Conservation (phyloP, 768 basidiomycete genomes). For the Symmetrospora coprosmae region DNA sequence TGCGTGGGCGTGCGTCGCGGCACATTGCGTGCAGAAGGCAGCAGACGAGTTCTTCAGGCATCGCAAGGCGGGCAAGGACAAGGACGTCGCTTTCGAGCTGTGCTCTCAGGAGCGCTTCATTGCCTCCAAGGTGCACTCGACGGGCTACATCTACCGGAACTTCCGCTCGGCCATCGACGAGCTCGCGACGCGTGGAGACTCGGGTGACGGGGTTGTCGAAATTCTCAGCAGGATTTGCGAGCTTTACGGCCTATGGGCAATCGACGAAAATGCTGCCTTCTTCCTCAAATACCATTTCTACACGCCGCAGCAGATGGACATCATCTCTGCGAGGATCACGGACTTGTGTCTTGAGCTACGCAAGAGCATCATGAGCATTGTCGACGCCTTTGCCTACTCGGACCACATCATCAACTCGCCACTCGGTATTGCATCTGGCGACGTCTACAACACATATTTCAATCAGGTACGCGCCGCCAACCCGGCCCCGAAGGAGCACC, state of each 20-base stretch:
- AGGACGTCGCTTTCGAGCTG: constrained; percentile 40
- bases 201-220: constrained; percentile 28
- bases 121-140: constrained; percentile 40
- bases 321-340: constrained; percentile 30
- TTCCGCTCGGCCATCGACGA: constrained; percentile 37
- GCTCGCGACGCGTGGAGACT: constrained; percentile 35
- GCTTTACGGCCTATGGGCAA: constrained; percentile 40
- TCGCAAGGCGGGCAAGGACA: constrained; percentile 36
- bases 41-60: constrained; percentile 36
- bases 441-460: constrained; percentile 41
- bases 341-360: constrained; percentile 32
- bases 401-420: constrained; percentile 40
- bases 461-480: constrained; percentile 40
- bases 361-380: constrained; percentile 31
- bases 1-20: constrained; percentile 39
- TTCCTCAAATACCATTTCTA: constrained; percentile 40
- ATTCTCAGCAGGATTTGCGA: constrained; percentile 36
- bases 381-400: constrained; percentile 33
- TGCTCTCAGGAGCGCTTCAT: constrained; percentile 40
- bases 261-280: constrained; percentile 40
- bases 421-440: constrained; percentile 40
- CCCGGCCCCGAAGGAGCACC: constrained; percentile 39
- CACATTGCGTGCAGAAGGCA: constrained; percentile 40
- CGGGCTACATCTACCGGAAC: constrained; percentile 39
- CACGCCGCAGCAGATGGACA: constrained; percentile 30